Conservation (phyloP, 2,329 filamentous ascomycete species). For the Alternaria sp. region DNA sequence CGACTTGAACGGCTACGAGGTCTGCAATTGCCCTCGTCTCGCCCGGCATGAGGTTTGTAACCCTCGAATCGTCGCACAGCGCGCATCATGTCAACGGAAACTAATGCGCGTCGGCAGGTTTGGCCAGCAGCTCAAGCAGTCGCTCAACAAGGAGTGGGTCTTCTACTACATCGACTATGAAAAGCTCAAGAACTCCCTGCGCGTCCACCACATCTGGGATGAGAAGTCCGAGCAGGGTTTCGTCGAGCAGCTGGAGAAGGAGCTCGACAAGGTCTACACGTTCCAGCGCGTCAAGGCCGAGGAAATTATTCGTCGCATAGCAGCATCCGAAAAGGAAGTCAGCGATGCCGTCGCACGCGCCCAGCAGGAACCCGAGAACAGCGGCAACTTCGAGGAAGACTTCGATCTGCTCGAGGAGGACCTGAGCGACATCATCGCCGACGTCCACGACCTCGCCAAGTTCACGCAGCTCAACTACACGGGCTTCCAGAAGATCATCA, state of each 20-base stretch:
- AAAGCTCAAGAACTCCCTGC: constrained; percentile 86
- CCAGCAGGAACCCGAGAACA: constrained; percentile 34
- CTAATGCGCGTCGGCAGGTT: constrained; percentile 66
- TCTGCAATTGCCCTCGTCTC: constrained; percentile 20
- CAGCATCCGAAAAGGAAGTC: constrained; percentile 87
- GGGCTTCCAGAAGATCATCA: constrained; percentile 99
- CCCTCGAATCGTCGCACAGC: constrained; percentile 28
- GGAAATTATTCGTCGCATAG: constrained; percentile 91
- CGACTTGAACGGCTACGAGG: constrained; percentile 1
- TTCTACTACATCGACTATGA: constrained; percentile 99
- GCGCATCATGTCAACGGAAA: constrained; percentile 33
- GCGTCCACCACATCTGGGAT: constrained; percentile 79
- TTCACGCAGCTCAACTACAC: constrained; percentile 99
- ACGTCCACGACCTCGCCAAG: constrained; percentile 97
- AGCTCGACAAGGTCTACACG: constrained; percentile 96
- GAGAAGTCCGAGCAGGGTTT: constrained; percentile 93
- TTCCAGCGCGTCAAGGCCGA: constrained; percentile 98
- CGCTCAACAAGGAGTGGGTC: constrained; percentile 94
- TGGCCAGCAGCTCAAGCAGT: constrained; percentile 94
- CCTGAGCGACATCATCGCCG: constrained; percentile 95
- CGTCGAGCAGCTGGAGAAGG: constrained; percentile 83
- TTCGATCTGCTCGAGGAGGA: constrained; percentile 94
- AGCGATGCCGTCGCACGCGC: constrained; percentile 78
- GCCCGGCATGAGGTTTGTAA: constrained; percentile 35
- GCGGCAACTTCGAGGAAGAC: constrained; percentile 80